Evolutionary conservation across 306 rosid species (phyloP).

Genomic region (Carpinus fangiana): DNA sequence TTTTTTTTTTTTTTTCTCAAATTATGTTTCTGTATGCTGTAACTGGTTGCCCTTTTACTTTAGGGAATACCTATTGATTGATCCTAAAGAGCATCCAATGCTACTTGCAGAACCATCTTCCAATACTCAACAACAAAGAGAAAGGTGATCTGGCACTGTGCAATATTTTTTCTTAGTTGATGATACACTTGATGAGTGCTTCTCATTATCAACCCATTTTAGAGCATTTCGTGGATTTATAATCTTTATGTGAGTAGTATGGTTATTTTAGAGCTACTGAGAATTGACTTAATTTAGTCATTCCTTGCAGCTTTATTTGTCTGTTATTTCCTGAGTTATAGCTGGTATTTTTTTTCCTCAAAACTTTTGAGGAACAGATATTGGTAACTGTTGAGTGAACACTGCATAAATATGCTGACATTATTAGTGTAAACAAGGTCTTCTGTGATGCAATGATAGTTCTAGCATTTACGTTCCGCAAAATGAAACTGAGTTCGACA

Average conservation of each 20-base stretch:
- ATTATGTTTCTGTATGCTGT: slow-evolving; percentile 13
- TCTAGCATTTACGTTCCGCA: not conserved
- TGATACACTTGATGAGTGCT: not conserved
- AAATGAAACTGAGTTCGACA: slow-evolving; percentile 1
- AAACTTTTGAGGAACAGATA: not conserved
- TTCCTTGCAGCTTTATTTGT: not conserved
- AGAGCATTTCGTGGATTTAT: not conserved
- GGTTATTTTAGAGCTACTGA: not conserved
- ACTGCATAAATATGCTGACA: not conserved
- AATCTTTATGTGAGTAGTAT: not conserved
- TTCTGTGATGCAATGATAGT: not conserved
- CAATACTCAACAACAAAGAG: slow-evolving; percentile 87
- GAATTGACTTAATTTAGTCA: not conserved
- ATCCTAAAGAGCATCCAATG: slow-evolving; percentile 98
- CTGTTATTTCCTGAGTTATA: not conserved
- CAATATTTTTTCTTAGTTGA: slow-evolving; percentile 8
- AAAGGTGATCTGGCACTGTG: slow-evolving; percentile 52
- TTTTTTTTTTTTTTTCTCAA: not conserved
- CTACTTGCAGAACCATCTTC: slow-evolving; percentile 96
- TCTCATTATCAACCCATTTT: not conserved
- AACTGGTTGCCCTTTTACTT: slow-evolving; percentile 19
- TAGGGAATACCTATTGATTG: slow-evolving; percentile 90
- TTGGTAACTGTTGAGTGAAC: not conserved
- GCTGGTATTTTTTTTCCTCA: not conserved
- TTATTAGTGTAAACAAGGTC: not conserved